Conservation (phyloP, 2,329 filamentous ascomycete species). For the Nigrograna mackinnonii region DNA sequence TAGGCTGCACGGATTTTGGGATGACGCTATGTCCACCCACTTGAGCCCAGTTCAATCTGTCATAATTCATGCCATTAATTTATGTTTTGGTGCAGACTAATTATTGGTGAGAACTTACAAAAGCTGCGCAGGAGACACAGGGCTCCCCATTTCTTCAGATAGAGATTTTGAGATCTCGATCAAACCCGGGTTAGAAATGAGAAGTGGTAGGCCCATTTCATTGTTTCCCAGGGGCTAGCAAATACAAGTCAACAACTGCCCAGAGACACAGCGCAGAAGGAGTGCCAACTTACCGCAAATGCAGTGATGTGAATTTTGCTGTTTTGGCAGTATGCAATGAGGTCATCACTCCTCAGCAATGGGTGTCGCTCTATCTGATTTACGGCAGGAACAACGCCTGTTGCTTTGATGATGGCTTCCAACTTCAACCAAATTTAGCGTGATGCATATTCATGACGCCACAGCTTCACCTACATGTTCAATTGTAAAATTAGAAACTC, state of each 20-base stretch:
- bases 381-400: conserved; percentile 26
- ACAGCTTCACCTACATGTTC: too few species aligned
- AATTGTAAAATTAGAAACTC: conserved; percentile 33
- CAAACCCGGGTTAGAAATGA: too few species aligned
- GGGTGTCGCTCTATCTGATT: conserved; percentile 38
- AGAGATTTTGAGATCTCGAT: conserved; percentile 61
- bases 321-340: conserved; percentile 31
- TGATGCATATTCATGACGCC: too few species aligned
- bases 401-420: conserved; percentile 59
- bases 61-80: neutral
- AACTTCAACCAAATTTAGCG: too few species aligned
- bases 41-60: conserved; percentile 75
- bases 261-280: too few species aligned
- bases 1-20: conserved; percentile 34
- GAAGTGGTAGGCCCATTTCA: conserved; percentile 55
- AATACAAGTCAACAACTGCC: conserved; percentile 51
- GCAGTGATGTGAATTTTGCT: conserved; percentile 35
- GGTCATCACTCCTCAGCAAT: conserved; percentile 28
- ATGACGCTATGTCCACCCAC: conserved; percentile 54
- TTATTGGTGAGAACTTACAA: conserved; percentile 45
- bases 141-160: conserved; percentile 35
- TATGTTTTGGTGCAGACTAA: neutral
- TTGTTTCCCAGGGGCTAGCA: too few species aligned
- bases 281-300: conserved; percentile 14
- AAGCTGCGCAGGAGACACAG: conserved; percentile 74